A percentile compares a stretch with the other conserved stretches of the same genome.
Evolutionary conservation across 2,329 filamentous ascomycete genomes (phyloP).

Genomic region (Triangularia setosa): DNA sequence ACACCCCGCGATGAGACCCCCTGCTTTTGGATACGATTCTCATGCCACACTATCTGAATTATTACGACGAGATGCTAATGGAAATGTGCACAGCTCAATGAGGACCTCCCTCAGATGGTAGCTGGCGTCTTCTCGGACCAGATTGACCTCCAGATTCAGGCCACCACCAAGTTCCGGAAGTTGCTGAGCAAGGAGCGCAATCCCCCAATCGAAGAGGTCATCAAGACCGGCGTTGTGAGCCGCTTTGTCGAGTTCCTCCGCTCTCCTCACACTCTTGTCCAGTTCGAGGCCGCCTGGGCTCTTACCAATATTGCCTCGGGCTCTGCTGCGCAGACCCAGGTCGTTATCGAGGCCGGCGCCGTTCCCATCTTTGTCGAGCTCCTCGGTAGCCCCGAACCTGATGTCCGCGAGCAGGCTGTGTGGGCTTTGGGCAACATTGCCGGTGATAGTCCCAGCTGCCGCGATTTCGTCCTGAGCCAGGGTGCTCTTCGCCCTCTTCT

Average conservation of each 20-base stretch:
- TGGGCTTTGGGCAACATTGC: conserved; percentile 99
- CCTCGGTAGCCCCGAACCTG: conserved; percentile 89
- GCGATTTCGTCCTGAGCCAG: conserved; percentile 90
- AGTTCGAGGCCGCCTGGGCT: conserved; percentile 98
- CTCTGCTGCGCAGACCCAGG: conserved; percentile 94
- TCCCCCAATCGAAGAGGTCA: conserved; percentile 97
- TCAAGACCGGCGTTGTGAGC: conserved; percentile 96
- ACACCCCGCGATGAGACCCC: background rate
- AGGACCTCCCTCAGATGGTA: conserved; percentile 98
- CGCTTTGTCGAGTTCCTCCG: conserved; percentile 98
- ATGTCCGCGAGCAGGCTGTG: conserved; percentile 96
- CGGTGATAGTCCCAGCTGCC: conserved; percentile 94
- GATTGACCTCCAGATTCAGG: conserved; percentile 95
- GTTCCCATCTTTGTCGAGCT: conserved; percentile 98
- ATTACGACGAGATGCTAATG: conserved; percentile 28
- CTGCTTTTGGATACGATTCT: conserved; percentile 1
- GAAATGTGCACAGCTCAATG: conserved; percentile 66
- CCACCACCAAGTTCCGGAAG: conserved; percentile 98
- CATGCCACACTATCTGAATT: background rate
- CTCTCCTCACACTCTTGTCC: conserved; percentile 94
- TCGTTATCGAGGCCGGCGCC: conserved; percentile 96
- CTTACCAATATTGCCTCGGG: conserved; percentile 98
- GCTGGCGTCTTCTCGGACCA: conserved; percentile 97
- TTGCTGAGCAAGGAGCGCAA: conserved; percentile 98
- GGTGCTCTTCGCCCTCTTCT: conserved; percentile 89